These are phyloP conservation scores for Teunomyces barrocoloradensis DNA, from an alignment of 805 yeast species.

Conservation along the genomic window DNA sequence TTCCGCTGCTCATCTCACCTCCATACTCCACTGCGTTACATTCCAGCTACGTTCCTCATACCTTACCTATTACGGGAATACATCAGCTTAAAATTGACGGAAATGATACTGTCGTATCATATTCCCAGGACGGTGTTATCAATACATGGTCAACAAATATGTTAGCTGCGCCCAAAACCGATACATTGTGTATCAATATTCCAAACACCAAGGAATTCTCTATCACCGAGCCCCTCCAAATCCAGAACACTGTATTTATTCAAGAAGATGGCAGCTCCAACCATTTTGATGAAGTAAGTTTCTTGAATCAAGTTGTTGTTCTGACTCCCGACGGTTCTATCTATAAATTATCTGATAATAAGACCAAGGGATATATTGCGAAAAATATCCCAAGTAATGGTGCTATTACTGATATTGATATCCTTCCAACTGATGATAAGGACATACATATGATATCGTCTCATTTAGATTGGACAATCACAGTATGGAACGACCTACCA, in stretches of 20 bases:
- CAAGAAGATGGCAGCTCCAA: not conserved
- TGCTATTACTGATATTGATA: conserved; percentile 6
- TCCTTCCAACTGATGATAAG: conserved; percentile 2
- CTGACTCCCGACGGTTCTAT: conserved; percentile 19
- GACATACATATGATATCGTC: conserved; percentile 14
- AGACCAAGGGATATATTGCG: conserved; percentile 12
- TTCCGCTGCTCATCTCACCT: conserved; percentile 25
- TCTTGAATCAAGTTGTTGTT: conserved; percentile 18
- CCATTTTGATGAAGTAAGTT: conserved; percentile 9
- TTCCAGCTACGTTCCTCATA: conserved; percentile 14
- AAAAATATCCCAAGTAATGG: not conserved
- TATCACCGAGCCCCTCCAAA: conserved; percentile 7
- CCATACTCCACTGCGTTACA: conserved; percentile 12
- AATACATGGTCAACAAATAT: conserved; percentile 35
- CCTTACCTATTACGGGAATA: conserved; percentile 20
- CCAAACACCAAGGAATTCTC: conserved; percentile 8
- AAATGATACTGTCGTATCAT: conserved; percentile 18
- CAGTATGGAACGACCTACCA: conserved; percentile 18
- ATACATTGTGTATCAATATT: conserved; percentile 12
- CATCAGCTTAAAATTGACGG: conserved; percentile 20
- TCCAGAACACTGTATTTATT: conserved; percentile 6
- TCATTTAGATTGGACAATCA: conserved; percentile 23
- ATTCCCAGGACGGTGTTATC: conserved; percentile 25
- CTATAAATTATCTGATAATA: conserved; percentile 16
- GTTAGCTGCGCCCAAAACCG: conserved; percentile 26